Conservation (phyloP, 208 protist genomes). For the Leptomonas pyrrhocoris region DNA sequence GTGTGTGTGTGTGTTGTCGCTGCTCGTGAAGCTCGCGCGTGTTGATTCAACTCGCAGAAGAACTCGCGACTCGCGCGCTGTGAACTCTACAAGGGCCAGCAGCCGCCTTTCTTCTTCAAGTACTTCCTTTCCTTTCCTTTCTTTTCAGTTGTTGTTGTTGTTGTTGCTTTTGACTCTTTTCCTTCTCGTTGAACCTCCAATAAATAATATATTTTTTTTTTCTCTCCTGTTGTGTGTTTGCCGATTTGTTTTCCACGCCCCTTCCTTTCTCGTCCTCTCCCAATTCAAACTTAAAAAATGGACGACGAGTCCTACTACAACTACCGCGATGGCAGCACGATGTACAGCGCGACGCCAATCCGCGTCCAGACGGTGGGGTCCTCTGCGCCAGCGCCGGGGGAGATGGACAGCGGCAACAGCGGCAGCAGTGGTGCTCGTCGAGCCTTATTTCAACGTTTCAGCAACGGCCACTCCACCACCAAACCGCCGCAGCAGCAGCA, state of each 20-base stretch:
- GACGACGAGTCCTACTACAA: constrained; percentile 6
- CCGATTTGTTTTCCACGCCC: background rate
- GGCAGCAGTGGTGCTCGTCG: constrained; percentile 3
- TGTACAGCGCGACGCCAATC: background rate
- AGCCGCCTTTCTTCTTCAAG: too few relatives aligned
- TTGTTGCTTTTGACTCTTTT: constrained; percentile 2
- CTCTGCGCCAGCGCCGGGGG: background rate
- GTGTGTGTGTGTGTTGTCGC: too few relatives aligned
- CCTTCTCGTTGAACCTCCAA: background rate
- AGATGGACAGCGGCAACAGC: constrained; percentile 7
- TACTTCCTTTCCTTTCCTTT: too few relatives aligned
- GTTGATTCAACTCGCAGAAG: too few relatives aligned
- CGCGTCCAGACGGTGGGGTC: background rate
- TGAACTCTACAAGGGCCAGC: too few relatives aligned
- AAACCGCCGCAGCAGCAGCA: constrained; percentile 1
- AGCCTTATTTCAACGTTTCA: background rate
- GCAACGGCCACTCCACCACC: background rate
- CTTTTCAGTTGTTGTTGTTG: background rate
- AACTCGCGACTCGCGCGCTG: too few relatives aligned
- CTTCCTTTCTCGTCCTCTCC: background rate
- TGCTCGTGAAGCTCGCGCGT: too few relatives aligned
- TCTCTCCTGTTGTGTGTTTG: background rate
- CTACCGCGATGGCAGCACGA: constrained; percentile 5
- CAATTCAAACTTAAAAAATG: background rate
- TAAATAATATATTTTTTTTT: background rate